These are phyloP conservation scores for Trypanosoma boissoni DNA, from an alignment of 208 protist species.

Conservation along the genomic window DNA sequence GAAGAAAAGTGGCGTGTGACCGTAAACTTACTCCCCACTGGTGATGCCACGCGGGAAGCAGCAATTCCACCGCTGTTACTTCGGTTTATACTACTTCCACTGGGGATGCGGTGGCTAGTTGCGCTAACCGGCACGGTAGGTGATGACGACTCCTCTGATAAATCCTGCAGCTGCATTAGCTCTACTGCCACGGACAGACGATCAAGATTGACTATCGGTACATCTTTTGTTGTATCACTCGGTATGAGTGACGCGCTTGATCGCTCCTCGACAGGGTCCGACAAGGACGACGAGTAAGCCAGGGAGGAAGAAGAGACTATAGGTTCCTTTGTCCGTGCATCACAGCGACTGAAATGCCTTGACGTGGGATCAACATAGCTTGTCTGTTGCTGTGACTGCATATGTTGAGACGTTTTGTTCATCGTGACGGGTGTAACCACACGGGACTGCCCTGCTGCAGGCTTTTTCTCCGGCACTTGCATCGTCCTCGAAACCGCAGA, in stretches of 20 bases:
- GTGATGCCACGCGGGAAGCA: conserved; percentile 2
- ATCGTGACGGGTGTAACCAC: no score
- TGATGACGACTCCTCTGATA: no score
- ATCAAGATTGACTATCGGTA: conserved; percentile 6
- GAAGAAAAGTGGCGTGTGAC: conserved; percentile 24
- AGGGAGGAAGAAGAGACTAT: conserved; percentile 1
- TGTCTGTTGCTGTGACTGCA: background rate
- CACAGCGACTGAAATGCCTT: conserved; percentile 7
- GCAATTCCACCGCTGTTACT: background rate
- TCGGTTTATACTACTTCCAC: no score
- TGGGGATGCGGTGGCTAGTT: no score
- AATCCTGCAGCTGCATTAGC: background rate
- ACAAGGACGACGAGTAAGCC: conserved; percentile 1
- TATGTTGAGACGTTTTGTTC: no score
- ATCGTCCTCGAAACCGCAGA: no score
- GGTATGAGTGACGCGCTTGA: background rate
- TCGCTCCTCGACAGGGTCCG: background rate
- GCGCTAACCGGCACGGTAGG: no score
- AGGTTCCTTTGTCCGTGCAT: background rate
- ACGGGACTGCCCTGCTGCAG: no score
- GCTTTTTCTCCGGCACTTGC: no score
- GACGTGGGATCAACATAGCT: background rate
- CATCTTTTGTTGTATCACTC: background rate
- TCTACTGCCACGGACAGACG: conserved; percentile 14
- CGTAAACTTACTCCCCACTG: conserved; percentile 24